Evolutionary conservation across 257 asterid species (phyloP), one percentile per base, ranked within the genome.

Genomic region (Scutellaria minor): DNA sequence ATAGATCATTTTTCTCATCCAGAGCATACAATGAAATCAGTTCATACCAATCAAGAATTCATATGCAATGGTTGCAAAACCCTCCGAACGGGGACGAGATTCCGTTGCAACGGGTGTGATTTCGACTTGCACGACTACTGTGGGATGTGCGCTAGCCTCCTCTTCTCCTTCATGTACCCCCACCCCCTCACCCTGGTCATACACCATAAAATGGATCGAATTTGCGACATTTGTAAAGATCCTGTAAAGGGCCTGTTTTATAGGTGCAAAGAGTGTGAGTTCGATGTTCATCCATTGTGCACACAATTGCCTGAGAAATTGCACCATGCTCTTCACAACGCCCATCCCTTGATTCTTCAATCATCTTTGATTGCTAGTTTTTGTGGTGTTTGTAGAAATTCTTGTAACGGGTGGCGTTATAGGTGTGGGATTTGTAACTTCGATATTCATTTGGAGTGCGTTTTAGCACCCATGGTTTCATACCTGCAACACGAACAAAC

Each of bases 211-310:
- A 27, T 52, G 3, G 11, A 70, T 7, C 78, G 87, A 0, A 2
- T 74, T 0, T 86, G 87, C 48, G 76, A 80, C 59, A 65, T 86
- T 6, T 86, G 91, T n/a, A 11, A 42, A 6, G 91, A 84, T 7
- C 76, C 74, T 0, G 81, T 86, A 0, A 81, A 86, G 46, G 89
- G 91, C 22, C 24, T 86, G 24, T 84, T 82, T 48, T 86, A 84
- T 62, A 52, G 87, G 68, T 86, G 89, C 80, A 79, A 76, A 35
- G 56, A 40, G 40, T 86, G 89, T 11, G 83, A 80, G 6, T 86
- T 84, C 40, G 86, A 84, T 27, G 80, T 82, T 20, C 91, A 86
- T 27, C 91, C 89, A 1, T 40, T 84, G 3, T 86, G 91, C 83
- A 80, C 86, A 1, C 83, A 66, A n/a, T 58, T 86, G 51, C 87